Base-by-base conservation (phyloP, 495 filamentous ascomycete species). In the Talaromyces nanjingensis region DNA sequence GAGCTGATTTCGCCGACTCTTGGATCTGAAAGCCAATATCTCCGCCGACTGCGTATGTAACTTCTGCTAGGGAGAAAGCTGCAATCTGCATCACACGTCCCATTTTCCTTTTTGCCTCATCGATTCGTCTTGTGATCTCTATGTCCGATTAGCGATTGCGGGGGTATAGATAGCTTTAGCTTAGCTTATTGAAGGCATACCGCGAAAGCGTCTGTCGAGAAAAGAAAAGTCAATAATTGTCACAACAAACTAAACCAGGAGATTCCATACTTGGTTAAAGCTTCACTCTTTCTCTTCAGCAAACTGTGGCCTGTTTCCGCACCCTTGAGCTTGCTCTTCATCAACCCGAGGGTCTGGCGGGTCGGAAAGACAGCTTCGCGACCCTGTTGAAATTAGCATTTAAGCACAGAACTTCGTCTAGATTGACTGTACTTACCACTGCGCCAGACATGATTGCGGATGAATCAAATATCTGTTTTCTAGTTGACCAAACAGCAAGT, bases 71-170 rank as follows among this genome's bases (percentile, higher is more conserved):
- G 3, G 94, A 97, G 75, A 99, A 97, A 29, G 96, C 92, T 12
- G 94, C 94, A 74, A 99, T 94, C 72, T 97, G 93, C 94, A 99
- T 98, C 14, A 99, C 96, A 12, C 94, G 87, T 52, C 94, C 94
- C 94, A 99, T 99, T 81, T 99, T 99, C 66, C 91, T 91, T 78
- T 99, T 99, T 29, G 94, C 94, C 75, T 98, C 93, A 79, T 98
- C 94, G 77, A 99, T 98, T 63, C 94, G 91, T 64, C 88, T 84
- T 61, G 94, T 97, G 70, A 99, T 99, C 71, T 98, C 94, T 90
- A 62, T n/a, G 29, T 49, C 33, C 24, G 29, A 65, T 80, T 67
- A 77, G 73, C 68, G 39, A 67, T 62, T 66, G 67, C 64, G 72
- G 70, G 69, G 70, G 59, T 56, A 56, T 29, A 42, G 33, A 64